A percentile compares a stretch with the other conserved stretches of the same genome.
Conservation (phyloP, 495 filamentous ascomycete genomes). For the Annulohypoxylon stygium region DNA sequence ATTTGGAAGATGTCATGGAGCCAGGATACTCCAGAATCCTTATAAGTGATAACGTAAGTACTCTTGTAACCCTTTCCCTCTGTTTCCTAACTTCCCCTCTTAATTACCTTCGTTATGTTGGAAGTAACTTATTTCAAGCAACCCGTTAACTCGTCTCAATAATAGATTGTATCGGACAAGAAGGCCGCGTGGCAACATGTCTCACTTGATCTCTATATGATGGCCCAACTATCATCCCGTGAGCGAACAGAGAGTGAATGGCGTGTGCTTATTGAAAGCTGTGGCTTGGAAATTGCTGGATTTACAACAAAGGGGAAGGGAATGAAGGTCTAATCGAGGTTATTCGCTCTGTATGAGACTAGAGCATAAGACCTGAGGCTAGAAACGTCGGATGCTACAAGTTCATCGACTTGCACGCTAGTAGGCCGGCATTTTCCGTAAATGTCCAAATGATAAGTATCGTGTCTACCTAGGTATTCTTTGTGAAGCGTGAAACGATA, state of each 20-base stretch:
- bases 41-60: background rate
- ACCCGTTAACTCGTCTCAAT: background rate
- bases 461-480: too few relatives aligned
- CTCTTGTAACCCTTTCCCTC: background rate
- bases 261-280: background rate
- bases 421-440: too few relatives aligned
- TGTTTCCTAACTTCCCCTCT: background rate
- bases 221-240: background rate
- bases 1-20: background rate
- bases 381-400: too few relatives aligned
- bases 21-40: background rate
- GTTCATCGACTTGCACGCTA: background rate
- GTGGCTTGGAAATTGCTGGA: background rate
- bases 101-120: background rate
- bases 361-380: background rate
- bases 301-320: background rate
- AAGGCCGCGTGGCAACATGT: background rate
- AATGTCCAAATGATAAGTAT: too few relatives aligned
- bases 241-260: constrained; percentile 1
- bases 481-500: too few relatives aligned
- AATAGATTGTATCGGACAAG: background rate
- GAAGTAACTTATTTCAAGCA: background rate
- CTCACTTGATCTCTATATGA: background rate
- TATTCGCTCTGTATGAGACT: background rate
- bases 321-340: constrained; percentile 5